These are phyloP conservation scores for Artemisia annua DNA, from an alignment of 129 eudicot genomes.

Conservation along the genomic window DNA sequence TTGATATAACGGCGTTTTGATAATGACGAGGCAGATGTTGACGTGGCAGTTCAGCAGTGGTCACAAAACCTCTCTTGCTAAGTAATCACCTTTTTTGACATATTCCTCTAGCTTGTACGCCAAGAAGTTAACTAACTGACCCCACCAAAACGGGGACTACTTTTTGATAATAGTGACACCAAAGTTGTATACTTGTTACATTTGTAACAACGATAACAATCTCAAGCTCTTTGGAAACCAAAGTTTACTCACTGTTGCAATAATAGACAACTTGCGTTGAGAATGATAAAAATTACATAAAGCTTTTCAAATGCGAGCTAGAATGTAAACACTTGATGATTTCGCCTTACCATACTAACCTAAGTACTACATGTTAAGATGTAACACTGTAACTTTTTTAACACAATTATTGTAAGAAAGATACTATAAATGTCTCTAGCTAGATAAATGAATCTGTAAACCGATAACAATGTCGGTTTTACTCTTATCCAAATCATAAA, in stretches of 20 bases:
- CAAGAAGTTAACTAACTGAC: constrained; percentile 14
- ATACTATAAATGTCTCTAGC: too few relatives aligned
- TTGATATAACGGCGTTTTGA: constrained; percentile 6
- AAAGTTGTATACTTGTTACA: constrained; percentile 3
- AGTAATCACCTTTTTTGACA: constrained; percentile 23
- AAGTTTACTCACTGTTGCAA: background rate
- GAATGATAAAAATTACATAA: too few relatives aligned
- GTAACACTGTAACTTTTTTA: too few relatives aligned
- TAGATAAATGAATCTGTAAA: too few relatives aligned
- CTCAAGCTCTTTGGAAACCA: background rate
- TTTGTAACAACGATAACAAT: background rate
- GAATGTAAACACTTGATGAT: too few relatives aligned
- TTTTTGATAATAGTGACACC: constrained; percentile 11
- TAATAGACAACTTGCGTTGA: background rate
- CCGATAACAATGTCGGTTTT: too few relatives aligned
- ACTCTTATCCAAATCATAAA: too few relatives aligned
- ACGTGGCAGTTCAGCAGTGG: constrained; percentile 22
- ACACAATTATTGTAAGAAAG: too few relatives aligned
- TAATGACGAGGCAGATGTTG: constrained; percentile 12
- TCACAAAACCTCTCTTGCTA: constrained; percentile 31
- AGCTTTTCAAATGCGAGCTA: too few relatives aligned
- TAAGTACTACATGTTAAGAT: too few relatives aligned
- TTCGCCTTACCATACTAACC: too few relatives aligned
- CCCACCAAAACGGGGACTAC: constrained; percentile 22
- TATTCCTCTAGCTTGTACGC: background rate